A percentile compares a stretch with the other conserved stretches of the same genome.
Evolutionary conservation across 2,329 filamentous ascomycete genomes (phyloP).

Genomic region (Arachnopeziza araneosa): DNA sequence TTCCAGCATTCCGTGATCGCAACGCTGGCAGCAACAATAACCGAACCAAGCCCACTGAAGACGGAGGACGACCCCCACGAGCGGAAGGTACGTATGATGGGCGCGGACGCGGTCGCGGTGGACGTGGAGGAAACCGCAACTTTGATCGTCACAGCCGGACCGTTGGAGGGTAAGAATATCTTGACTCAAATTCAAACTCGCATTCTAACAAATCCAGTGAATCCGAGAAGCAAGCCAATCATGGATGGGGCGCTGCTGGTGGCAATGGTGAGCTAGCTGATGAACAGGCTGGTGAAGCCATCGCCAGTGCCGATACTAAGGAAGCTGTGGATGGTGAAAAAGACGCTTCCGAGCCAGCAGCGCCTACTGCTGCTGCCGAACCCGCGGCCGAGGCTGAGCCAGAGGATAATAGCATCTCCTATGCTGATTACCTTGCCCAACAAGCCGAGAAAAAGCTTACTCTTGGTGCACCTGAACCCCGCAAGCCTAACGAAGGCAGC

Average conservation of each 20-base stretch:
- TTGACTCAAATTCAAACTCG: background rate
- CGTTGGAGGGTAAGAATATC: constrained; percentile 27
- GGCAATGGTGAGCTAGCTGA: constrained; percentile 83
- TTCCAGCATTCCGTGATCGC: constrained; percentile 81
- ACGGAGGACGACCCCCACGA: constrained; percentile 43
- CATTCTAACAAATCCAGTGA: constrained; percentile 45
- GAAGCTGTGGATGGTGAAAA: constrained; percentile 50
- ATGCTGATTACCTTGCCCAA: constrained; percentile 79
- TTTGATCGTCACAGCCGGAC: constrained; percentile 34
- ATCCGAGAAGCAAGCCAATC: constrained; percentile 79
- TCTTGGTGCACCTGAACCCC: constrained; percentile 64
- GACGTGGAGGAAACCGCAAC: constrained; percentile 26
- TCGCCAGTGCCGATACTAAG: constrained; percentile 80
- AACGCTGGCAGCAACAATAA: constrained; percentile 76
- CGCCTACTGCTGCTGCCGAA: constrained; percentile 21
- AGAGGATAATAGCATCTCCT: constrained; percentile 81
- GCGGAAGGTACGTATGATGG: constrained; percentile 51
- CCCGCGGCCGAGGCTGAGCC: constrained; percentile 42
- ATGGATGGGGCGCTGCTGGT: constrained; percentile 82
- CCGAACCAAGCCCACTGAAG: constrained; percentile 72
- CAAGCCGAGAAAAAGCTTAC: constrained; percentile 70
- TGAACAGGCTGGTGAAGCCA: constrained; percentile 84
- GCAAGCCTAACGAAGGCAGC: constrained; percentile 88
- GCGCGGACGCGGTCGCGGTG: constrained; percentile 36
- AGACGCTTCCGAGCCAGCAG: constrained; percentile 26